These are phyloP conservation scores for Escovopsis weberi DNA, from an alignment of 2,329 filamentous ascomycete species.

Conservation along the genomic window DNA sequence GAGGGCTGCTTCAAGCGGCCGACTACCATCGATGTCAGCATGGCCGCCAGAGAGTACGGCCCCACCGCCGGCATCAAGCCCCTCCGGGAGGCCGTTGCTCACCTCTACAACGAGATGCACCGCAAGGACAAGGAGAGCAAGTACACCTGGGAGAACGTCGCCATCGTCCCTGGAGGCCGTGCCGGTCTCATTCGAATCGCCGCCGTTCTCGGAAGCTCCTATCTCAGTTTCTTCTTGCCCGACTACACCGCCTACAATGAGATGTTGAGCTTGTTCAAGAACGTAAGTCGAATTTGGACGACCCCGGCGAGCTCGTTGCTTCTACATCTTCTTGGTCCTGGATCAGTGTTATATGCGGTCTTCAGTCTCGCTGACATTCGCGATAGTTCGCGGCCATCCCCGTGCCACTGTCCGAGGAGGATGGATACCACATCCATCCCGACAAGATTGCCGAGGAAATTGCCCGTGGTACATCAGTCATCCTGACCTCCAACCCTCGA, in stretches of 20 bases:
- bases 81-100: slow-evolving; percentile 74
- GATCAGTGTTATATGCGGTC: no score
- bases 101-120: slow-evolving; percentile 86
- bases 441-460: slow-evolving; percentile 90
- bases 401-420: slow-evolving; percentile 67
- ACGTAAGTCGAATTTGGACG: slow-evolving; percentile 36
- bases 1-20: slow-evolving; percentile 78
- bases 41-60: slow-evolving; percentile 75
- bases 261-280: slow-evolving; percentile 91
- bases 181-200: slow-evolving; percentile 91
- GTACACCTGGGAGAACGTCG: slow-evolving; percentile 96
- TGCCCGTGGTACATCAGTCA: slow-evolving; percentile 70
- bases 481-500: slow-evolving; percentile 86
- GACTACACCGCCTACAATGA: slow-evolving; percentile 97
- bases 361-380: background rate
- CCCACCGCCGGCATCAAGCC: slow-evolving; percentile 91
- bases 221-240: slow-evolving; percentile 85
- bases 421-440: slow-evolving; percentile 85
- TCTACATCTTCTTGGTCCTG: no score
- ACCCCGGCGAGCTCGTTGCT: no score
- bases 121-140: slow-evolving; percentile 73
- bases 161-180: slow-evolving; percentile 85
- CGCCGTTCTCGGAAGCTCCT: slow-evolving; percentile 82
- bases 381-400: slow-evolving; percentile 68
- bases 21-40: slow-evolving; percentile 59